Percentiles rank a stretch among this genome's conserved stretches.
Evolutionary conservation across 2,329 filamentous ascomycete species (phyloP).

Genomic region (Periconia sp.): DNA sequence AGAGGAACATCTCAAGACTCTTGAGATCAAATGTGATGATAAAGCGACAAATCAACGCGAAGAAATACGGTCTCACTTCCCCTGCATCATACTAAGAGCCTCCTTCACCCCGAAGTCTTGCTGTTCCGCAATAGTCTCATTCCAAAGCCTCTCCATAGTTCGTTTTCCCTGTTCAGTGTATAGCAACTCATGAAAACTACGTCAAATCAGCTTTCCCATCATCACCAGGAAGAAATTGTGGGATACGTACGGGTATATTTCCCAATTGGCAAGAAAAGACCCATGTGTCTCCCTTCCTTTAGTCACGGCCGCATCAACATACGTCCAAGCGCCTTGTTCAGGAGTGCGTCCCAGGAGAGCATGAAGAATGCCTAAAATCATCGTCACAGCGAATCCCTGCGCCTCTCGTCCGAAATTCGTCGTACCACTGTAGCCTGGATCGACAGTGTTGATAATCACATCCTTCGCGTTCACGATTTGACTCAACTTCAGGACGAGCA

Average conservation of each 20-base stretch:
- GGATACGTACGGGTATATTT: slow-evolving; percentile 51
- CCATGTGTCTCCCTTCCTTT: slow-evolving; percentile 59
- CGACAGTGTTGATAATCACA: slow-evolving; percentile 51
- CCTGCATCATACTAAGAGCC: too few relatives aligned
- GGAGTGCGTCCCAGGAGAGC: slow-evolving; percentile 35
- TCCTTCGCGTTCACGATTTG: slow-evolving; percentile 16
- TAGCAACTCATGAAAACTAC: slow-evolving; percentile 6
- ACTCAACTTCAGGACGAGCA: slow-evolving; percentile 14
- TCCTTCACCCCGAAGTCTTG: slow-evolving; percentile 4
- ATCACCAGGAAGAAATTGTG: too few relatives aligned
- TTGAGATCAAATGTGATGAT: too few relatives aligned
- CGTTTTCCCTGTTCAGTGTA: slow-evolving; percentile 7
- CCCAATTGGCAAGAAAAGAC: slow-evolving; percentile 38
- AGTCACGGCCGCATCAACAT: slow-evolving; percentile 52
- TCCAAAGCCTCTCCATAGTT: slow-evolving; percentile 4
- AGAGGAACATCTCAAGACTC: too few relatives aligned
- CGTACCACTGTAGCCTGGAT: slow-evolving; percentile 52
- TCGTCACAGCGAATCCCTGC: slow-evolving; percentile 1
- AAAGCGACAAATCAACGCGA: too few relatives aligned
- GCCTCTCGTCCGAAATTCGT: slow-evolving; percentile 44
- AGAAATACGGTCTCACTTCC: too few relatives aligned
- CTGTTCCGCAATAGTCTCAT: slow-evolving; percentile 4
- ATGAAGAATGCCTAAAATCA: slow-evolving; percentile 21
- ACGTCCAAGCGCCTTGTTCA: slow-evolving; percentile 53
- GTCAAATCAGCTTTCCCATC: too few relatives aligned